Evolutionary conservation across 1,284 basidiomycete species (phyloP), one percentile per base, ranked within the genome.

Genomic region (Rhodotorula sp.): DNA sequence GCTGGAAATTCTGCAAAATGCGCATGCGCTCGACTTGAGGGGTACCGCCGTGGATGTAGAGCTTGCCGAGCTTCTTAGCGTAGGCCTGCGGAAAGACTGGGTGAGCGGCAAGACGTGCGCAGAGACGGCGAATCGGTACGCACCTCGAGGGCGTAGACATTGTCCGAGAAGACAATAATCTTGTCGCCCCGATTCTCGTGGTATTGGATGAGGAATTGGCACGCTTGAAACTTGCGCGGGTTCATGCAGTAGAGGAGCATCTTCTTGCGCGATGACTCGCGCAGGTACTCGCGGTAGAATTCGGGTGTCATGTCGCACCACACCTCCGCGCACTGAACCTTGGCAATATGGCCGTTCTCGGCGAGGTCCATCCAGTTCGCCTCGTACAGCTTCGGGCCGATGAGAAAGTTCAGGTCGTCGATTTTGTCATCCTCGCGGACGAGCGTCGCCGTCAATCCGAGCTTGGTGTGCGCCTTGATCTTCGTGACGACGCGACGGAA

Each of bases 271-370:
- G 79, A 80, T 80, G 91, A 89, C 80, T 94, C 92, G 71, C 92
- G 86, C 71, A 99, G 85, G 79, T 99, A 99, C 82, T 99, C 95
- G 76, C 92, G 89, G 81, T 99, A 99, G 80, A 99, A 99, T 80
- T 99, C 94, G n/a, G 96, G 95, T 44, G 96, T 97, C 96, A 99
- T 99, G 15, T 94, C 92, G 79, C 96, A 99, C 96, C 96, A 99
- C 10, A 99, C 96, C 82, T 99, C 96, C 22, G 96, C 96, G 80
- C 94, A 98, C 86, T 98, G 96, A 28, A 99, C 96, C 76, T 96
- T 99, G 8, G 96, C 96, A 78, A 99, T 99, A 80, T 99, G 96
- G 0, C 96, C 96, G 81, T 99, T 98, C 68, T 93, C 93, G 44
- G 96, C 96, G 75, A 99, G 87, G 81, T 99, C 96, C 95, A 99